A percentile compares a stretch with the other conserved stretches of the same genome.
These are phyloP conservation scores for Alternaria sp. DNA, from an alignment of 2,329 filamentous ascomycete genomes.

Conservation along the genomic window DNA sequence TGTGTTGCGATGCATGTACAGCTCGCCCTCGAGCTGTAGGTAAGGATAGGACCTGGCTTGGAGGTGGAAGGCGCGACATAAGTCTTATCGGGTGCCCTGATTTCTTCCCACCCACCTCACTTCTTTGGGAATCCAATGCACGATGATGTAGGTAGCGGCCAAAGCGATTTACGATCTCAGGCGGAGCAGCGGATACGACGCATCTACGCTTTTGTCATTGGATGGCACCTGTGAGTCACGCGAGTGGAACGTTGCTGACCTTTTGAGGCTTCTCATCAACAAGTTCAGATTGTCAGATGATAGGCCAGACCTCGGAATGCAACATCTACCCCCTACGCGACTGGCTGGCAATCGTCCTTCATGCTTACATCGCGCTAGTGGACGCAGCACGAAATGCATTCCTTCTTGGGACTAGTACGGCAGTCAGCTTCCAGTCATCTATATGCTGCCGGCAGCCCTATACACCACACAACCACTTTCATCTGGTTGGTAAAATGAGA, in stretches of 20 bases:
- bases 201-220: neutral
- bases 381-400: slow-evolving; percentile 6
- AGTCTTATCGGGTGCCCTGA: neutral
- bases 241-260: neutral
- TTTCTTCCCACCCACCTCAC: neutral
- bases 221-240: neutral
- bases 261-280: neutral
- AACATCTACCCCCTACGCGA: neutral
- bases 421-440: neutral
- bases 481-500: neutral
- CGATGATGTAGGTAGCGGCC: neutral
- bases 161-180: neutral
- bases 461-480: neutral
- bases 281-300: neutral
- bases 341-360: neutral
- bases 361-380: neutral
- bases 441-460: neutral
- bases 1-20: neutral
- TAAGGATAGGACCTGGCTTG: neutral
- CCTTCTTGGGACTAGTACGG: neutral
- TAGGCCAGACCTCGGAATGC: neutral
- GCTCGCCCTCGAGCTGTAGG: neutral
- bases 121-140: neutral
- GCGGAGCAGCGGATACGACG: neutral
- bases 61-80: neutral